Base-by-base conservation (phyloP, 2,329 filamentous ascomycete genomes). In the Ophiostoma himal-ulmi region DNA sequence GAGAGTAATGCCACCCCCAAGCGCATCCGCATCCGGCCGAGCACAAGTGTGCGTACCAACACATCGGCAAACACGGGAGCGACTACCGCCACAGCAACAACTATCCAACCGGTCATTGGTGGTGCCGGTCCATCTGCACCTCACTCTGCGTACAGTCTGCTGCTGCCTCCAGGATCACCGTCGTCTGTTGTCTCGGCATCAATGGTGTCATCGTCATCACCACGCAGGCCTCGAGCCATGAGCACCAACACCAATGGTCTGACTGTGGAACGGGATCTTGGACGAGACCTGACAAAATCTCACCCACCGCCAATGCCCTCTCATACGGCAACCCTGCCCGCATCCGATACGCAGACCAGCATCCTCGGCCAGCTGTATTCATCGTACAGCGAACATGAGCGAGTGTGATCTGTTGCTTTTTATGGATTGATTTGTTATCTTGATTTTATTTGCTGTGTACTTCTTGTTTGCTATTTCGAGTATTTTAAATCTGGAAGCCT, bases 351-450 rank as follows among this genome's bases (percentile, higher is more conserved):
- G 10, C 73, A 75, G 34, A 66, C 60, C 26, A 76, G 74, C 72
- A 75, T 76, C 54, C 66, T 75, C 4, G 74, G 74, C 1, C 74
- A 75, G 70, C 71, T 76, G 14, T 70, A 70, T 20, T 54, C 69
- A 20, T 44, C 64, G n/a, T 70, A 70, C 20, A 44, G n/a, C 8
- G 69, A 70, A 5, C 22, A 60, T n/a, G 37, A 36, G 30, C 34
- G 39, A 57, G 67, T 65, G 10, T 65, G 11, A 37, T 39, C 34
- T n/a, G 26, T 37, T 14, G 13, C 3, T 13, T 60, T 11, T 34
- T 60, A 1, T 30, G n/a, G 5, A 14, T 60, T 34, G 22, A 6
- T 62, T 3, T 57, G 52, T 30, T 57, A 11, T 10, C 26, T 57
- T 57, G 22, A 57, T 26, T 26, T 57, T 6, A 26, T 13, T 57